Base-by-base conservation (phyloP, 805 yeast species). In the Metahyphopichia silvanorum region DNA sequence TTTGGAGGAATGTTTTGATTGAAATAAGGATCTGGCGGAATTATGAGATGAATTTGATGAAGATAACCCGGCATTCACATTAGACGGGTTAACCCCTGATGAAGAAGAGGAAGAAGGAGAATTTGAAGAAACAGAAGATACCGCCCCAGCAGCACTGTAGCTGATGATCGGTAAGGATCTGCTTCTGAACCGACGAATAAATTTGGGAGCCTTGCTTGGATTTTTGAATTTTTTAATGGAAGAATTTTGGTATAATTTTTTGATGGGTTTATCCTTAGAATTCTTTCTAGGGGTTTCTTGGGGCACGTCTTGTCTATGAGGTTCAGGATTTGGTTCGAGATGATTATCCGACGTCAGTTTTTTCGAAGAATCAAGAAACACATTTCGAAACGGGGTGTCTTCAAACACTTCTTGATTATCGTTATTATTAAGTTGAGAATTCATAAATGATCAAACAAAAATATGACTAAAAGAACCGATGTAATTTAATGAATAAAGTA, bases 111-210 rank as follows among this genome's bases (percentile, higher is more conserved):
- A 29, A 14, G 21, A 28, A 21, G 62, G 69, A 6, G 63, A 53
- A 43, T 53, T 57, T 7, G 38, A 31, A 31, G 34, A 44, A 22
- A 11, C 11, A n/a, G 21, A 13, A 16, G 5, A 9, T 18, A 14
- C 9, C 7, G 19, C 18, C 21, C 33, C 32, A 25, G 37, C 30
- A 23, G 38, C 43, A 47, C 27, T 38, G 44, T 63, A 66, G 44
- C 53, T 59, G 34, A 66, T 66, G 39, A 66, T 66, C 33, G 73
- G 73, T 35, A 66, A 54, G 7, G 66, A 57, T 29, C 71, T 51
- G 18, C 63, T 55, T 28, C 73, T 49, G 44, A 57, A 63, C 27
- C 62, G 48, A 4, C 10, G 15, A 2, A 34, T 22, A 16, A 33
- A 26, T 27, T 34, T 21, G 24, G 26, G 15, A 17, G 19, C 21